Base-by-base conservation (phyloP, 1,284 basidiomycete species). In the Ustilago lituana region DNA sequence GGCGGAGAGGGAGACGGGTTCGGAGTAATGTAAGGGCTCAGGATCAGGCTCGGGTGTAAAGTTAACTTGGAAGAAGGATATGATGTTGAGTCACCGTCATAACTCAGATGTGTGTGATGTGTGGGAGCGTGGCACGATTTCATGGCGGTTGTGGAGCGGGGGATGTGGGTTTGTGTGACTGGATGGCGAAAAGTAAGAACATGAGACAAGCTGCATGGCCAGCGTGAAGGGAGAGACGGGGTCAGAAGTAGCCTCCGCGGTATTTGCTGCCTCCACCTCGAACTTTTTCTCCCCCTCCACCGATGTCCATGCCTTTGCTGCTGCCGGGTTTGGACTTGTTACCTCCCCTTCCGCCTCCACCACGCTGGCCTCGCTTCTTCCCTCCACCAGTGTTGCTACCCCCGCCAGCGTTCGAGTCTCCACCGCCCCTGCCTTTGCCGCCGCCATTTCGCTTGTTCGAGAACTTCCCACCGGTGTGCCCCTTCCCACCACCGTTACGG, bases 181-280 rank as follows among this genome's bases (percentile, higher is more conserved):
- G n/a, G n/a, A n/a, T n/a, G n/a, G n/a, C n/a, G n/a, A n/a, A n/a
- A n/a, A n/a, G n/a, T n/a, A n/a, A n/a, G n/a, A n/a, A n/a, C n/a
- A n/a, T n/a, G n/a, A n/a, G n/a, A n/a, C n/a, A n/a, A n/a, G n/a
- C n/a, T n/a, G n/a, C n/a, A n/a, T n/a, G n/a, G n/a, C 24, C 7
- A 15, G 41, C 4, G 15, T 24, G 20, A 5, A 26, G 26, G 8
- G 22, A 6, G 24, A 20, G 27, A 24, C 17, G 12, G 11, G 11
- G 2, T 55, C 24, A 68, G 29, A 69, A 63, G 44, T 69, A 69
- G 44, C 60, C 53, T 8, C 66, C 66, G n/a, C 56, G 66, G 31
- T 63, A 69, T 56, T 63, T 69, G 66, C 66, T 69, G 7, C 60
- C 60, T 4, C 60, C 58, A 4, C 60, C 66, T 26, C 60, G 55